Base-by-base conservation (phyloP, 768 basidiomycete species). In the Amanita phalloides region DNA sequence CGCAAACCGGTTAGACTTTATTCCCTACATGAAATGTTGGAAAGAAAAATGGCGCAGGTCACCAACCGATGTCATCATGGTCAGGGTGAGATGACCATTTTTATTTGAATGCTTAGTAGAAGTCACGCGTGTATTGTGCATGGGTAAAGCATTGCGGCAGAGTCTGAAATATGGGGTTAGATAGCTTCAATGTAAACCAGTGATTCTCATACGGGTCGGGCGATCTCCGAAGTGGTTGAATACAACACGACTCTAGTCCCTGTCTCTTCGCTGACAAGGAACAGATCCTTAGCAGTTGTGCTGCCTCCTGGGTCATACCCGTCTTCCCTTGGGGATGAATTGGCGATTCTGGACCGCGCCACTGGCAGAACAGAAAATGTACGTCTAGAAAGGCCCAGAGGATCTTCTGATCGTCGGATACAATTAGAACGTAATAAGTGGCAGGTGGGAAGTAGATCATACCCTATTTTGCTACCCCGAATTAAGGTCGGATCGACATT, bases 41-140 rank as follows among this genome's bases (percentile, higher is more conserved):
- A 17, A 49, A 17, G n/a, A 33, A 17, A 41, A 49, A 39, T 26
- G 6, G 53, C 21, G 23, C 57, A 58, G 17, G 49, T 69, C 70
- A 32, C 32, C 32, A 59, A 56, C 54, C 61, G 57, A 61, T 14
- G 62, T 69, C 71, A 45, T 59, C 61, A n/a, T 46, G 54, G 26
- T 68, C 61, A 13, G 73, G 72, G 54, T 71, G 69, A 64, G 2
- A 56, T 49, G 9, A 32, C 66, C 67, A 61, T 53, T 13, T 51
- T 45, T 11, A 63, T 41, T 37, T 73, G 66, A 48, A 71, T 61
- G 56, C 21, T 17, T 17, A 17, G 17, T 64, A 41, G 45, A 62
- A 70, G 59, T 54, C 67, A 57, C 14, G 63, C 66, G 49, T 71
- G 70, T 7, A 66, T 58, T 25, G 71, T 57, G 55, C 71, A 74